phyloP scores from a whole-genome alignment of 2,329 filamentous ascomycete species.

The Stemphylium vesicarium region DNA sequence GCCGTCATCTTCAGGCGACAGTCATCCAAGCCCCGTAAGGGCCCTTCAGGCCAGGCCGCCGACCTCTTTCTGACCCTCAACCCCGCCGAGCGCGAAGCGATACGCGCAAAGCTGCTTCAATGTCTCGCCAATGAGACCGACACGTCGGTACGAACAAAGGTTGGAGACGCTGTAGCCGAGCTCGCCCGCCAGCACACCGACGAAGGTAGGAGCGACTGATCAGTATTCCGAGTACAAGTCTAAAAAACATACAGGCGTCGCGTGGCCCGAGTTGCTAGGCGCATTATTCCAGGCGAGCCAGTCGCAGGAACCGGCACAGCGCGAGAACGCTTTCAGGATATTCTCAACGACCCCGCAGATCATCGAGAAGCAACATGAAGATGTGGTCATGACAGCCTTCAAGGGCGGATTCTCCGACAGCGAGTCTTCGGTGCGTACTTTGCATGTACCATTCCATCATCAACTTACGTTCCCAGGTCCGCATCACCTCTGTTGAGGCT shows the following conservation, averaged over 20 bases:
- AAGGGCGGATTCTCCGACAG: conserved; percentile 90
- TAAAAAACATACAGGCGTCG: conserved; percentile 64
- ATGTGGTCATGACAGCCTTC: conserved; percentile 87
- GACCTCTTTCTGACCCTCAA: conserved; percentile 87
- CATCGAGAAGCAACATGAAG: conserved; percentile 94
- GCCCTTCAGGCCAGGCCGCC: conserved; percentile 69
- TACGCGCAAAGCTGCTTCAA: conserved; percentile 83
- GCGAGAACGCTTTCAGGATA: conserved; percentile 92
- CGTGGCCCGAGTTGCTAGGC: conserved; percentile 88
- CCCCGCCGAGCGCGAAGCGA: conserved; percentile 74
- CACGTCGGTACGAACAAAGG: conserved; percentile 84
- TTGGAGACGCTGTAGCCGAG: conserved; percentile 96
- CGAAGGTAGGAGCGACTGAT: conserved; percentile 67
- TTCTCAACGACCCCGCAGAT: conserved; percentile 94
- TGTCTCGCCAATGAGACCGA: conserved; percentile 75
- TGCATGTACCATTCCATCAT: not conserved
- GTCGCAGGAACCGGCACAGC: conserved; percentile 79
- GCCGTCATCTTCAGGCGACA: conserved; percentile 95
- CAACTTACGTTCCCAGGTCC: conserved; percentile 65
- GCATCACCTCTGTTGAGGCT: conserved; percentile 92
- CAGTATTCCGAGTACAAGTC: not conserved
- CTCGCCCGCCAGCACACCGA: conserved; percentile 94
- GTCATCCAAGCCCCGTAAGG: conserved; percentile 84
- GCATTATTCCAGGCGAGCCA: conserved; percentile 91
- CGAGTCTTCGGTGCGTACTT: conserved; percentile 69